Evolutionary conservation across 2,329 filamentous ascomycete species (phyloP).

Genomic region (Thelonectria olida): DNA sequence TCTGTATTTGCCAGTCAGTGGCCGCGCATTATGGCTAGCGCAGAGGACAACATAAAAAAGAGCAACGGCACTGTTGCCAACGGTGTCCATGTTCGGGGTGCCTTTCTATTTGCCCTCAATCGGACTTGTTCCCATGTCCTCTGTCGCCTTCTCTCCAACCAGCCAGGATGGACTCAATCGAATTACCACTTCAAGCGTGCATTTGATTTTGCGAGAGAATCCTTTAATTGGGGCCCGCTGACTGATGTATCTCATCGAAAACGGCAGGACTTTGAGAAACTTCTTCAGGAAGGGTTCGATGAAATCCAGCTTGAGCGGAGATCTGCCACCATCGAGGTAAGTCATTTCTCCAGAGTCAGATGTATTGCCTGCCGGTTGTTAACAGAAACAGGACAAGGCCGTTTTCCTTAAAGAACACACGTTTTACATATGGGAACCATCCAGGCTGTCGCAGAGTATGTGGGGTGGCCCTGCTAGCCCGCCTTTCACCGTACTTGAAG

Average conservation of each 20-base stretch:
- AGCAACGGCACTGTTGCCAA: too few species aligned
- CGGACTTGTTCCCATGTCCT: slow-evolving; percentile 6
- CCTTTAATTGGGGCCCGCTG: neutral
- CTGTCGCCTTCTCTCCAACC: neutral
- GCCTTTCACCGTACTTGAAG: neutral
- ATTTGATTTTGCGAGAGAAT: neutral
- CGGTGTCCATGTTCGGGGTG: neutral
- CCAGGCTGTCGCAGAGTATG: neutral
- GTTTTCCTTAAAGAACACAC: neutral
- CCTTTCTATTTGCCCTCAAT: slow-evolving; percentile 3
- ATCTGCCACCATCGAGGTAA: neutral
- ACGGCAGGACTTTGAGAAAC: neutral
- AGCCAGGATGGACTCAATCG: slow-evolving; percentile 1
- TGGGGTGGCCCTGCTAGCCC: neutral
- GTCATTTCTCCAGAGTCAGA: neutral
- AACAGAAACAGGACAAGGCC: neutral
- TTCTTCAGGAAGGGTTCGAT: neutral
- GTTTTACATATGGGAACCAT: slow-evolving; percentile 3
- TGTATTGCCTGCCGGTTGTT: neutral
- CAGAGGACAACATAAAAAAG: too few species aligned
- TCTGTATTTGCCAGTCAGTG: too few species aligned
- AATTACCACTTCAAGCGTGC: slow-evolving; percentile 5
- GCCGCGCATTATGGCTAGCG: too few species aligned
- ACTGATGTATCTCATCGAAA: neutral
- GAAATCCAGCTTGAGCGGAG: neutral